phyloP scores from a whole-genome alignment of 306 rosid species.

The Calophaca sinica region DNA sequence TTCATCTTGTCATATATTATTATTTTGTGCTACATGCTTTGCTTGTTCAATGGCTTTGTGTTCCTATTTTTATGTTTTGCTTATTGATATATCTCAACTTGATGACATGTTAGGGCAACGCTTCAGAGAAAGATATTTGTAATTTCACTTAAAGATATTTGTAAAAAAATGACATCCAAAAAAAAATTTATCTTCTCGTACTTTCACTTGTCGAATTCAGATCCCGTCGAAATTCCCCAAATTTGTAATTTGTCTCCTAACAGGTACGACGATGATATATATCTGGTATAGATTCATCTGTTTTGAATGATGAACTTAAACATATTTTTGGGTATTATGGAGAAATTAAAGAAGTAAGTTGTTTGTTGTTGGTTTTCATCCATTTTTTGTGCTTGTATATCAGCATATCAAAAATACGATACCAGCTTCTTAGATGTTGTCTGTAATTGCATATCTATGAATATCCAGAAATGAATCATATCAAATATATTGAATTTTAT shows the following conservation, averaged over 20 bases:
- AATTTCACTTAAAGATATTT: too few species aligned
- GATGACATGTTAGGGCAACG: constrained; percentile 66
- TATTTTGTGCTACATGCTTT: constrained; percentile 25
- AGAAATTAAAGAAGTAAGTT: constrained; percentile 76
- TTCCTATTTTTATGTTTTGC: too few species aligned
- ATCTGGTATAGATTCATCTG: constrained; percentile 76
- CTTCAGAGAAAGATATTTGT: constrained; percentile 78
- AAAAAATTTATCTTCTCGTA: too few species aligned
- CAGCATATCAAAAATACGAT: background rate
- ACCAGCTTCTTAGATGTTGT: constrained; percentile 19
- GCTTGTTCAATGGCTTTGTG: constrained; percentile 34
- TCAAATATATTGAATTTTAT: constrained; percentile 72
- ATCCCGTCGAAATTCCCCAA: too few species aligned
- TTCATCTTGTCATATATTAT: too few species aligned
- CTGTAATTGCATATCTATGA: constrained; percentile 65
- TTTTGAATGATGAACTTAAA: constrained; percentile 66
- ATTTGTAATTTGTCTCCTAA: too few species aligned
- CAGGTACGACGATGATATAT: too few species aligned
- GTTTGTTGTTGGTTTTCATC: constrained; percentile 43
- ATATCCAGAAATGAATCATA: constrained; percentile 57
- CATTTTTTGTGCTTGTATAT: constrained; percentile 30
- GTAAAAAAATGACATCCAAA: too few species aligned
- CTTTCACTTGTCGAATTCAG: too few species aligned
- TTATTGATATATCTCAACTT: constrained; percentile 46
- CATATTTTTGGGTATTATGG: constrained; percentile 77